Percentiles rank a stretch among this genome's conserved stretches.
Conservation (phyloP, 495 filamentous ascomycete genomes). For the Aspergillus incahuasiensis region DNA sequence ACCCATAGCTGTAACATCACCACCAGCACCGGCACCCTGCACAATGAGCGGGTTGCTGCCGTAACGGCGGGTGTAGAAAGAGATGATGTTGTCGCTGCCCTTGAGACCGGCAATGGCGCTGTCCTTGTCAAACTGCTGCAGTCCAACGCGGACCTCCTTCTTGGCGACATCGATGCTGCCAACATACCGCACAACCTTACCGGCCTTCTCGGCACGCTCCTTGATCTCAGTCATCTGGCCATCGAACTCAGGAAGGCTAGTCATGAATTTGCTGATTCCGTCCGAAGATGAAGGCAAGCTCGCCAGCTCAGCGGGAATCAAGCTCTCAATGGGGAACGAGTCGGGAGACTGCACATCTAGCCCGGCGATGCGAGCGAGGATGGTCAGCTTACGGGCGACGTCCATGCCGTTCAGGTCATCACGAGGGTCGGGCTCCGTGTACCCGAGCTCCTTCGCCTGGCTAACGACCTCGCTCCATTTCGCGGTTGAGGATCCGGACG, state of each 20-base stretch:
- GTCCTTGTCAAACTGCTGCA: conserved; percentile 78
- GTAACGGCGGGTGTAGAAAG: conserved; percentile 94
- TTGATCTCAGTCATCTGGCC: conserved; percentile 78
- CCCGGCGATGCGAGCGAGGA: conserved; percentile 78
- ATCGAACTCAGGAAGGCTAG: conserved; percentile 71
- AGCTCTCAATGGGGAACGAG: conserved; percentile 82
- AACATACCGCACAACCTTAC: conserved; percentile 91
- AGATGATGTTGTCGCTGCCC: conserved; percentile 97
- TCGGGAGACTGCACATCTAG: conserved; percentile 71
- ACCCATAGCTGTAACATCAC: conserved; percentile 94
- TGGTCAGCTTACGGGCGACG: conserved; percentile 94
- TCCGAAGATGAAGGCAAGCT: conserved; percentile 56
- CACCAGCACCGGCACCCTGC: conserved; percentile 91
- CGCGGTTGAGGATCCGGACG: conserved; percentile 49
- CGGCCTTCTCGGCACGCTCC: conserved; percentile 68
- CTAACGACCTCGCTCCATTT: conserved; percentile 85
- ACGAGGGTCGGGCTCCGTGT: conserved; percentile 92
- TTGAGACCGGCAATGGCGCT: conserved; percentile 88
- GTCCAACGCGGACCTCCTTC: conserved; percentile 76
- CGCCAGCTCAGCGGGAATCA: conserved; percentile 82
- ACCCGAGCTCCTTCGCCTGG: conserved; percentile 90
- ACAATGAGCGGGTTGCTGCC: conserved; percentile 84
- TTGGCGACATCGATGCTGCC: conserved; percentile 80
- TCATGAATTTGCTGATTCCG: conserved; percentile 69
- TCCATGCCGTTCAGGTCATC: conserved; percentile 96